Evolutionary conservation across 192 early-diverging fungal genomes (phyloP), one percentile per base, ranked within the genome.

Genomic region (Coemansia reversa): DNA sequence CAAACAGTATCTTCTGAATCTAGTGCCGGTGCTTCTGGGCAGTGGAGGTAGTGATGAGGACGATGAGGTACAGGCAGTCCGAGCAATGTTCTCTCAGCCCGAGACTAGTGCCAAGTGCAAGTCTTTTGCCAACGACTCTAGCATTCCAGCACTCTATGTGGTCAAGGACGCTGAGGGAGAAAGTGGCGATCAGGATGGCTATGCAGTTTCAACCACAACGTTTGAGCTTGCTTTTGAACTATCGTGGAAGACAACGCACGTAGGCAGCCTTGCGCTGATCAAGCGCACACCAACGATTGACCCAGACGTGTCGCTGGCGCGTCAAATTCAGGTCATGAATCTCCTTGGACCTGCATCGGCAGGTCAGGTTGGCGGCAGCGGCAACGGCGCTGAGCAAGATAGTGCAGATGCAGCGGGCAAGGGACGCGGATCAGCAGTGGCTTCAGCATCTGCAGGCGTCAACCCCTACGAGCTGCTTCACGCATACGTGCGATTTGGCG

Each of bases 381-480:
- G 27, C 56, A 52, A 25, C n/a, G 68, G 24, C 19, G 55, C 58
- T 45, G 35, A 55, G n/a, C 50, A 18, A 0, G 18, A 48, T 14
- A 33, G 20, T 2, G 8, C 53, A 27, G 50, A 27, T 29, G 75
- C 73, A 5, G 60, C 84, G 9, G 83, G 72, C n/a, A 35, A 48
- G 42, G 55, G 48, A 9, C 55, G 62, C 27, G 16, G 48, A 16
- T 24, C 47, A 23, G 4, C 47, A 47, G 58, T 23, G 42, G 53
- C 24, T 11, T 30, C 51, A 4, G 58, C 62, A n/a, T 69, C 54
- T 66, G 73, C 48, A 65, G 66, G 63, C 19, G 58, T 57, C 8
- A 88, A 84, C 51, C 89, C 92, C 11, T 99, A 95, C 75, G 96
- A 96, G 77, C 84, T 90, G 1, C 75, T 98, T 5, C 94, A 97